Percentiles rank a stretch among this genome's conserved stretches.
Conservation (phyloP, 257 asterid genomes). For the Solanum arcanum region DNA sequence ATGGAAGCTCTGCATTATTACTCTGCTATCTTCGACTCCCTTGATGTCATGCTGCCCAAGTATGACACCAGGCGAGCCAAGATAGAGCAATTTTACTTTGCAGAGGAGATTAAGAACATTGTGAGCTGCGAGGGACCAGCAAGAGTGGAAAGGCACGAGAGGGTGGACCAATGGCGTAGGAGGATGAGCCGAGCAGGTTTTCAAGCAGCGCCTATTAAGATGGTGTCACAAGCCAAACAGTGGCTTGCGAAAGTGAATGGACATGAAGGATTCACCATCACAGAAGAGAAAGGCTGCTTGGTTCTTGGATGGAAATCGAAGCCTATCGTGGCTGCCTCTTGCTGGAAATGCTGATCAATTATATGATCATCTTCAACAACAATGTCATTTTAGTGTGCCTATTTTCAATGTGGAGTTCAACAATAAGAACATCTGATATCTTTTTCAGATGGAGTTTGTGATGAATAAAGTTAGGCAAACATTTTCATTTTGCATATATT, state of each 20-base stretch:
- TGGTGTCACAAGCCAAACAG: slow-evolving; percentile 51
- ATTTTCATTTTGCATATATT: not conserved
- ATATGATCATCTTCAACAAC: not conserved
- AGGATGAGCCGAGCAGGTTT: slow-evolving; percentile 87
- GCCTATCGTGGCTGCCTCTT: slow-evolving; percentile 78
- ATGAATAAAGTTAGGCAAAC: not conserved
- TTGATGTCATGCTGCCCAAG: slow-evolving; percentile 64
- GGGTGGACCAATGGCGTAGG: slow-evolving; percentile 83
- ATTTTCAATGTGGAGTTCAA: not conserved
- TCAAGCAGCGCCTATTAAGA: slow-evolving; percentile 51
- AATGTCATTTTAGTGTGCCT: not conserved
- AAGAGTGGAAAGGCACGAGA: slow-evolving; percentile 69
- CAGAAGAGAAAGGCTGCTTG: slow-evolving; percentile 78
- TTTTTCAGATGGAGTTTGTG: not conserved
- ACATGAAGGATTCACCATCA: slow-evolving; percentile 57
- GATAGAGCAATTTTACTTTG: slow-evolving; percentile 76
- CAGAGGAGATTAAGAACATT: slow-evolving; percentile 79
- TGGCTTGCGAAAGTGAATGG: slow-evolving; percentile 42
- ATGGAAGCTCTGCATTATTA: slow-evolving; percentile 76
- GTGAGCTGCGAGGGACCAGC: slow-evolving; percentile 87
- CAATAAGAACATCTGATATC: not conserved
- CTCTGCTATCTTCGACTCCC: slow-evolving; percentile 71
- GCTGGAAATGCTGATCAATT: slow-evolving; percentile 70
- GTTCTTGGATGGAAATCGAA: slow-evolving; percentile 85
- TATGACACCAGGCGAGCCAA: slow-evolving; percentile 66